These are phyloP conservation scores for Didymella lethalis DNA, from an alignment of 2,329 filamentous ascomycete species.

Conservation along the genomic window DNA sequence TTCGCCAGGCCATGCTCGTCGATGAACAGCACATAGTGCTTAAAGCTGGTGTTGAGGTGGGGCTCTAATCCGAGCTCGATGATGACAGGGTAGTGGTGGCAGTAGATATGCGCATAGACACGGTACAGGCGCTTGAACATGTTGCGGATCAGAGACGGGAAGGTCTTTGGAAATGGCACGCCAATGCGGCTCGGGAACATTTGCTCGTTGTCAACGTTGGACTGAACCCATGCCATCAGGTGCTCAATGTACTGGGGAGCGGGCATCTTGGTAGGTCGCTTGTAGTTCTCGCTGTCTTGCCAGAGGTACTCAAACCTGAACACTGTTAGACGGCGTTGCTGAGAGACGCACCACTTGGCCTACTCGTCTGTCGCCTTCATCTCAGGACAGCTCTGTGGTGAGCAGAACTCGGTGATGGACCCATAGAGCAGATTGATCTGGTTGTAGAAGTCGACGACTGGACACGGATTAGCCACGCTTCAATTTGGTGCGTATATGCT, in stretches of 20 bases:
- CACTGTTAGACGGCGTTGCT: conserved; percentile 7
- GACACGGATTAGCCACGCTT: conserved; percentile 20
- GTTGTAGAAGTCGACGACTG: conserved; percentile 99
- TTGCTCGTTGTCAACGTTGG: conserved; percentile 92
- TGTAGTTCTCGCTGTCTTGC: conserved; percentile 95
- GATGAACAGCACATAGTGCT: conserved; percentile 98
- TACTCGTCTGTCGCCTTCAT: conserved; percentile 99
- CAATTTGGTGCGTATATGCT: conserved; percentile 36
- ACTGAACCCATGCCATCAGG: conserved; percentile 95
- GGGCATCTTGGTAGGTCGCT: conserved; percentile 96
- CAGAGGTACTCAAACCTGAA: conserved; percentile 94
- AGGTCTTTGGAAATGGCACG: conserved; percentile 90
- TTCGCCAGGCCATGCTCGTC: conserved; percentile 93
- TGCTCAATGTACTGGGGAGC: conserved; percentile 98
- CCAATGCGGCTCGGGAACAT: conserved; percentile 96
- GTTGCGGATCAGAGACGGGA: conserved; percentile 91
- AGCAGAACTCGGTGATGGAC: conserved; percentile 99
- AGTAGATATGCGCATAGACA: conserved; percentile 97
- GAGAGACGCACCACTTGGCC: conserved; percentile 32
- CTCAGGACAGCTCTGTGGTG: conserved; percentile 93
- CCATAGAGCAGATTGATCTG: conserved; percentile 99
- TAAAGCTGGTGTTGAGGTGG: conserved; percentile 98
- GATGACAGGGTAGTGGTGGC: conserved; percentile 96
- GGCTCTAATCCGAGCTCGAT: conserved; percentile 94
- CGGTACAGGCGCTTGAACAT: conserved; percentile 99